phyloP scores from a whole-genome alignment of 345 rosid genomes.

The Gossypium anomalum region DNA sequence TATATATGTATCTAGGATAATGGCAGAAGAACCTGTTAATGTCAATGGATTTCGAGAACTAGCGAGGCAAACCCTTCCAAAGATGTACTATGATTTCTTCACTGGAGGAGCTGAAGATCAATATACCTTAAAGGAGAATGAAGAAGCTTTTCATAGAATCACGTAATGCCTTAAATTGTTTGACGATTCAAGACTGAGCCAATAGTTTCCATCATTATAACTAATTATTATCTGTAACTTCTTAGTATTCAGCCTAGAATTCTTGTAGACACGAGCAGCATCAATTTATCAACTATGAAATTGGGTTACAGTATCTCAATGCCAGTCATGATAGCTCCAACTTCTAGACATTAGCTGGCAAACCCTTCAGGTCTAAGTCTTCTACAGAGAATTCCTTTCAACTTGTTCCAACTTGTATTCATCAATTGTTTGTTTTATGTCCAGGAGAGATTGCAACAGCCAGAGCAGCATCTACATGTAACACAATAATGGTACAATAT shows the following conservation, averaged over 20 bases:
- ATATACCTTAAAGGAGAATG: conserved; percentile 59
- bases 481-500: conserved; percentile 68
- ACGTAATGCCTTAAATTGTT: conserved; percentile 29
- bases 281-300: conserved; percentile 46
- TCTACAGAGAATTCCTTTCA: not conserved
- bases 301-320: conserved; percentile 57
- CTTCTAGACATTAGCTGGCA: conserved; percentile 60
- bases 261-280: conserved; percentile 66
- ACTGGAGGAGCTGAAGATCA: conserved; percentile 78
- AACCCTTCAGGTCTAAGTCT: conserved; percentile 55
- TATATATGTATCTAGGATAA: conserved; percentile 24
- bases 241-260: conserved; percentile 73
- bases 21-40: conserved; percentile 62
- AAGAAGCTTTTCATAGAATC: conserved; percentile 59
- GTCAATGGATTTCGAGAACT: conserved; percentile 66
- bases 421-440: conserved; percentile 14
- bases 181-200: conserved; percentile 17
- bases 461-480: conserved; percentile 73
- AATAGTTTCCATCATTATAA: not conserved
- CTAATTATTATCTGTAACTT: conserved; percentile 3
- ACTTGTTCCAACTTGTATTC: not conserved
- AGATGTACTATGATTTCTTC: conserved; percentile 73
- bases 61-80: conserved; percentile 68
- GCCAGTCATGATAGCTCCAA: conserved; percentile 80
- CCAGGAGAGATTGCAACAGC: conserved; percentile 89